Percentiles rank a stretch among this genome's conserved stretches.
phyloP scores from a whole-genome alignment of 176 grass and related monocot species.

The Cenchrus purpureus region DNA sequence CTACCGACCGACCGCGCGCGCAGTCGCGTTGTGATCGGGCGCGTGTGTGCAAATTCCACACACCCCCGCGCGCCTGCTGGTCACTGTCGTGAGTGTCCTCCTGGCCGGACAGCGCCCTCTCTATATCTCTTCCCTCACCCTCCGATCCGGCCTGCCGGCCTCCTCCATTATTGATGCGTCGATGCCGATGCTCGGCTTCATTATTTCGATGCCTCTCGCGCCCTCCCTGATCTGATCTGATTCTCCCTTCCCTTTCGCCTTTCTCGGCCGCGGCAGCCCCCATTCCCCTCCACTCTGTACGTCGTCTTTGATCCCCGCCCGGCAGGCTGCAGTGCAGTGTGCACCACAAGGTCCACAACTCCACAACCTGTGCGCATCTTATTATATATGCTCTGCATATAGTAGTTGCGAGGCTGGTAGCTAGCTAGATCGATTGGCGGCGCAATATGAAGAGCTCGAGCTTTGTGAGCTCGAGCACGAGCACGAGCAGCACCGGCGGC shows the following conservation, averaged over 20 bases:
- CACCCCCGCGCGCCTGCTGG: neutral
- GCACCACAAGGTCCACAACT: no score
- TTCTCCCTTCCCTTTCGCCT: constrained; percentile 15
- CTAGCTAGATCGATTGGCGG: neutral
- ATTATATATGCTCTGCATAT: neutral
- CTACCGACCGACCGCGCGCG: neutral
- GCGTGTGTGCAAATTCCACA: neutral
- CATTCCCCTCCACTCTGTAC: no score
- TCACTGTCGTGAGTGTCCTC: constrained; percentile 49
- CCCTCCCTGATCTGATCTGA: constrained; percentile 3
- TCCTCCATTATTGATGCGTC: constrained; percentile 43
- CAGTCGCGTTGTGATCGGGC: neutral
- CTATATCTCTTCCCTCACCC: neutral
- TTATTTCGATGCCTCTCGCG: constrained; percentile 41
- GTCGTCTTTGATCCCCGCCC: neutral
- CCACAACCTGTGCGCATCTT: neutral
- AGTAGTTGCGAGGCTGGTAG: neutral
- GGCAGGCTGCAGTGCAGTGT: neutral
- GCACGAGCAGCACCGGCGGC: constrained; percentile 4
- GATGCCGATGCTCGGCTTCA: constrained; percentile 31
- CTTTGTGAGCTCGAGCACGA: constrained; percentile 10
- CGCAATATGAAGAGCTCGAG: constrained; percentile 58
- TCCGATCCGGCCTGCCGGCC: no score
- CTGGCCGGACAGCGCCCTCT: neutral
- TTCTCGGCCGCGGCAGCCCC: neutral